Evolutionary conservation across 495 filamentous ascomycete genomes (phyloP), one percentile per base, ranked within the genome.

Genomic region (Gamarada debralockiae): DNA sequence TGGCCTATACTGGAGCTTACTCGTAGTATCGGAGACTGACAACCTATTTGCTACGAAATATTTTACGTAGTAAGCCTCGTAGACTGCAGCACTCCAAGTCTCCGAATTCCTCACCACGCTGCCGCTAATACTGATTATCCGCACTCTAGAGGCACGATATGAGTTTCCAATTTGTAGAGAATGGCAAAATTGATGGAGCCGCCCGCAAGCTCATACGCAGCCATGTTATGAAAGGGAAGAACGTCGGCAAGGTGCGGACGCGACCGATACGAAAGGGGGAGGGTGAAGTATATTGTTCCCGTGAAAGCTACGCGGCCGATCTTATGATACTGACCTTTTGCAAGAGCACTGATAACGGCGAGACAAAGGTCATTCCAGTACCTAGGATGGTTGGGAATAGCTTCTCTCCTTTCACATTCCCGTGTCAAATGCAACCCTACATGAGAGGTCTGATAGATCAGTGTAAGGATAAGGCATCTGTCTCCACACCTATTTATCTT

Each of bases 141-240:
- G 31, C 31, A 8, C 8, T 34, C 31, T 34, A 8, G n/a, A 8
- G 31, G 31, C n/a, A 36, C 25, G 51, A 34, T 41, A 48, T 50
- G 37, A 10, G 38, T 24, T 57, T 62, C 22, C 37, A 52, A 47
- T 62, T 62, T 31, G 45, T 62, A n/a, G 38, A 41, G 9, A 50
- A 62, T 29, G 50, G 44, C 39, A 15, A 49, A 13, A 62, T 55
- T 18, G 52, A 62, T 21, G 23, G 40, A 37, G 39, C 37, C 24
- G 58, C 56, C 8, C 21, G 59, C 2, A 59, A 50, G 37, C 43
- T 39, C 3, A 59, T 59, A 21, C 59, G 56, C 20, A 62, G 59
- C 17, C 59, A 62, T 39, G 59, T 45, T 27, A 47, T 47, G 12
- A 62, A 50, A 37, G 59, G 59, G 24, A 59, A 59, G 24, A 62